Percentiles rank a stretch among this genome's conserved stretches.
These are phyloP conservation scores for Capronia coronata DNA, from an alignment of 2,329 filamentous ascomycete genomes.

Conservation along the genomic window DNA sequence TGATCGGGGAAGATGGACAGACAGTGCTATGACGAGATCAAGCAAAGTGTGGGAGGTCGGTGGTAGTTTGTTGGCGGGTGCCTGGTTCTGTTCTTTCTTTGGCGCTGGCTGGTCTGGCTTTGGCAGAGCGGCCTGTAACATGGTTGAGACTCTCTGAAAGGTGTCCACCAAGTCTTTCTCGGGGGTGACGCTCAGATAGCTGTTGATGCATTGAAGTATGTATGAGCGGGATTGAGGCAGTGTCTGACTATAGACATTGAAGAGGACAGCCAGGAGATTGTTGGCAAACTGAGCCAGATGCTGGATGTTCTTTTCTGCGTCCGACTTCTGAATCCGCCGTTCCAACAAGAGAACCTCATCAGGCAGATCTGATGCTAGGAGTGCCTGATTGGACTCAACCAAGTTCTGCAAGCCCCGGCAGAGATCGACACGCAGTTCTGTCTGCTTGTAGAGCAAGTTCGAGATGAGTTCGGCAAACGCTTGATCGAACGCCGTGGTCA, in stretches of 20 bases:
- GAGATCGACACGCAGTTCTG: conserved; percentile 76
- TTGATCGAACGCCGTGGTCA: conserved; percentile 72
- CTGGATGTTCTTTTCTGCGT: conserved; percentile 72
- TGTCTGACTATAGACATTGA: conserved; percentile 97
- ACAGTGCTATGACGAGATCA: conserved; percentile 94
- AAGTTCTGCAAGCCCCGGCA: conserved; percentile 80
- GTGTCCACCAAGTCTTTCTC: conserved; percentile 74
- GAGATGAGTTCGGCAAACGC: conserved; percentile 81
- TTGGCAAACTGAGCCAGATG: conserved; percentile 72
- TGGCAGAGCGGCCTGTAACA: conserved; percentile 67
- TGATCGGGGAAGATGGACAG: conserved; percentile 80
- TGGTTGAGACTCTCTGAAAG: conserved; percentile 76
- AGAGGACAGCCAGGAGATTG: conserved; percentile 91
- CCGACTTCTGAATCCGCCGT: conserved; percentile 66
- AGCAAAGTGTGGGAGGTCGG: conserved; percentile 91
- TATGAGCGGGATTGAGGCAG: conserved; percentile 85
- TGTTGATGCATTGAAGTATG: conserved; percentile 89
- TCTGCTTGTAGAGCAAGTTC: conserved; percentile 87
- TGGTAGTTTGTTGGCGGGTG: conserved; percentile 67
- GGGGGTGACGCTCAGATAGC: conserved; percentile 83
- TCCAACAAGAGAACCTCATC: conserved; percentile 70
- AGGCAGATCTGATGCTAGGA: conserved; percentile 61
- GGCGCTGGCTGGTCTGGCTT: conserved; percentile 57
- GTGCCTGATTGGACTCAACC: conserved; percentile 84
- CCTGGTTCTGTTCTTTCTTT: conserved; percentile 53